Evolutionary conservation across 2,329 filamentous ascomycete genomes (phyloP).

Genomic region (Penicillium sp.): DNA sequence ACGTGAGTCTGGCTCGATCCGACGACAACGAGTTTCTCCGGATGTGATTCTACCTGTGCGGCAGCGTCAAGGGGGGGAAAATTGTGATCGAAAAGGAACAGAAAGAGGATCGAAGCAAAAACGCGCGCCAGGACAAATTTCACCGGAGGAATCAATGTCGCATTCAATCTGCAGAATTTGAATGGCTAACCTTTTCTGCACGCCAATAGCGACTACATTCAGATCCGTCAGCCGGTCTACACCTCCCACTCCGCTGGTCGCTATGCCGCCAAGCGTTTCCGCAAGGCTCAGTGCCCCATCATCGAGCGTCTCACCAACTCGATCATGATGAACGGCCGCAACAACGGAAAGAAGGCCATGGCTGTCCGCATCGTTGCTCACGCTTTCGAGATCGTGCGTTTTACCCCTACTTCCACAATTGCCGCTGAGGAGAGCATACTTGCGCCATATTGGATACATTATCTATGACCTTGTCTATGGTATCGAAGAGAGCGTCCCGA

Average conservation of each 20-base stretch:
- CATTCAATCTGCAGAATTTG: constrained; percentile 1
- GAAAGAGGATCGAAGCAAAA: constrained; percentile 5
- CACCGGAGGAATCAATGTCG: constrained; percentile 1
- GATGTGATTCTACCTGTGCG: not conserved
- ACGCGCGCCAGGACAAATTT: constrained; percentile 10
- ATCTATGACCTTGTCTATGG: not conserved
- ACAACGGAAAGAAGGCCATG: constrained; percentile 99
- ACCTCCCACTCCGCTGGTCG: constrained; percentile 97
- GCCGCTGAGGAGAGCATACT: constrained; percentile 4
- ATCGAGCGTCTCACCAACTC: constrained; percentile 99
- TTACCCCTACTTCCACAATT: constrained; percentile 9
- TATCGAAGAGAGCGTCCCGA: not conserved
- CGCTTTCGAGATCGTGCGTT: constrained; percentile 97
- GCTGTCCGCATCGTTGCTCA: constrained; percentile 98
- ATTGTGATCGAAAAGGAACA: not conserved
- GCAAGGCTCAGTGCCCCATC: constrained; percentile 99
- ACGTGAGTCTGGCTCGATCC: constrained; percentile 64
- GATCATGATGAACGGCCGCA: constrained; percentile 99
- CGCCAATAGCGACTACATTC: constrained; percentile 86
- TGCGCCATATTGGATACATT: not conserved
- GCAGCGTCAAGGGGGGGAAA: not conserved
- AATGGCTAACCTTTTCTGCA: constrained; percentile 27
- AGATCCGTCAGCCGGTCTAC: constrained; percentile 98
- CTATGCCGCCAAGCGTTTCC: constrained; percentile 99
- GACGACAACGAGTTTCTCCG: constrained; percentile 2